Conservation (phyloP, 345 rosid genomes). For the Abelmoschus esculentus region DNA sequence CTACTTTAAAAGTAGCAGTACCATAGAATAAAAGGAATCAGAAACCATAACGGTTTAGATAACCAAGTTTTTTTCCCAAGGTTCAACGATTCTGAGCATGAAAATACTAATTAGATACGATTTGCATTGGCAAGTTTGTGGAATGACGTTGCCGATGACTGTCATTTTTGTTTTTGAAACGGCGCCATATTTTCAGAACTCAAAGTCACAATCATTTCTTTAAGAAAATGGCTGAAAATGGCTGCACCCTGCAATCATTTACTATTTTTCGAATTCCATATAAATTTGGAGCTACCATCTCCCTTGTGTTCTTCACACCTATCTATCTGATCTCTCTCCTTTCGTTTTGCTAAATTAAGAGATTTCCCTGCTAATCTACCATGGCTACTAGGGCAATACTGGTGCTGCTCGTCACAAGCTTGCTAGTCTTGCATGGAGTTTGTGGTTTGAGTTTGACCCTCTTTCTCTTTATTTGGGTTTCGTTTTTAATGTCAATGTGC, state of each 20-base stretch:
- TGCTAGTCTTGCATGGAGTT: slow-evolving; percentile 25
- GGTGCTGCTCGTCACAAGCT: slow-evolving; percentile 26
- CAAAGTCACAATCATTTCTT: slow-evolving; percentile 23
- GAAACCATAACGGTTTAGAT: neutral
- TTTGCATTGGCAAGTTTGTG: slow-evolving; percentile 6
- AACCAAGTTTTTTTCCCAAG: neutral
- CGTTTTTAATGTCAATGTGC: neutral
- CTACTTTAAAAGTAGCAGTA: neutral
- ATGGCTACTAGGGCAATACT: slow-evolving; percentile 19
- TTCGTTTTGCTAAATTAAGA: neutral
- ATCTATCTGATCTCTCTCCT: neutral
- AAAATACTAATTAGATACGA: neutral
- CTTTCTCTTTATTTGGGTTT: neutral
- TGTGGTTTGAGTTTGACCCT: slow-evolving; percentile 25
- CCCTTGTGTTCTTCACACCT: neutral
- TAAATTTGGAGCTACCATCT: slow-evolving; percentile 19
- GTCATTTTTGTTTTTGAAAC: slow-evolving; percentile 12
- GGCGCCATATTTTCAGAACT: slow-evolving; percentile 31
- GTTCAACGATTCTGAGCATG: neutral
- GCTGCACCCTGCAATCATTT: slow-evolving; percentile 55
- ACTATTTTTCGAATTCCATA: slow-evolving; percentile 13
- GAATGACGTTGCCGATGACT: slow-evolving; percentile 14
- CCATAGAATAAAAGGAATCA: too few species aligned
- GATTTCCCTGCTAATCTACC: neutral
- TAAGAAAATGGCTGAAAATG: slow-evolving; percentile 13